Evolutionary conservation across 1,284 basidiomycete species (phyloP).

Genomic region (Sporisorium sorghi): DNA sequence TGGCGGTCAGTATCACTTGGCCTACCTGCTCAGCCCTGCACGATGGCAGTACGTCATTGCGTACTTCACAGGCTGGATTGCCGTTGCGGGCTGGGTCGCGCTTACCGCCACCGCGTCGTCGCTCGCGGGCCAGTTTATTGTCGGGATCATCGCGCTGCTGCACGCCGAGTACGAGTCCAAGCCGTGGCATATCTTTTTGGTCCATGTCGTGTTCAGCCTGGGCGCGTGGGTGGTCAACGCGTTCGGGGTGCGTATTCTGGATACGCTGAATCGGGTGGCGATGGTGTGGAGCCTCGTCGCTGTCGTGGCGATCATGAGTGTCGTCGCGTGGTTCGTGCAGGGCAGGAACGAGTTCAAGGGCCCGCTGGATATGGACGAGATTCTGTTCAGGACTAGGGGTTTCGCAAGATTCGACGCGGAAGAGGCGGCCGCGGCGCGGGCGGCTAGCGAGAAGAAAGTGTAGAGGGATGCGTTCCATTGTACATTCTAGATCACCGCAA

Average conservation of each 20-base stretch:
- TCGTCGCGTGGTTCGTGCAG: slow-evolving; percentile 43
- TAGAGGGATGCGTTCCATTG: neutral
- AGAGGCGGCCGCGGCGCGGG: neutral
- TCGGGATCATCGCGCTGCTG: slow-evolving; percentile 69
- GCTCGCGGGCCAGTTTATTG: slow-evolving; percentile 66
- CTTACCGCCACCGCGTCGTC: slow-evolving; percentile 66
- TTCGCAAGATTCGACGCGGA: slow-evolving; percentile 22
- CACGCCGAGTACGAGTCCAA: slow-evolving; percentile 65
- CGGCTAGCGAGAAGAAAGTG: neutral
- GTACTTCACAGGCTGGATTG: slow-evolving; percentile 62
- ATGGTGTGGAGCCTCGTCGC: slow-evolving; percentile 67
- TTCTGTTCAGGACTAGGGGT: slow-evolving; percentile 36
- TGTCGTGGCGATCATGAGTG: slow-evolving; percentile 43
- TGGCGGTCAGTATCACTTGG: slow-evolving; percentile 71
- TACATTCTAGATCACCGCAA: slow-evolving; percentile 1
- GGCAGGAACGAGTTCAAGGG: slow-evolving; percentile 55
- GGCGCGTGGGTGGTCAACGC: slow-evolving; percentile 59
- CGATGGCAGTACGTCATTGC: slow-evolving; percentile 56
- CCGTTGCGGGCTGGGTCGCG: slow-evolving; percentile 69
- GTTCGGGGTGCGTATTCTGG: slow-evolving; percentile 53
- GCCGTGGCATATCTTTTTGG: slow-evolving; percentile 59
- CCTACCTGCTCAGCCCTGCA: slow-evolving; percentile 65
- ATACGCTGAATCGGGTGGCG: slow-evolving; percentile 38
- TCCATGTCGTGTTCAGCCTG: slow-evolving; percentile 57
- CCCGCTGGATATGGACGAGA: slow-evolving; percentile 48